A percentile compares a stretch with the other conserved stretches of the same genome.
phyloP scores from a whole-genome alignment of 495 filamentous ascomycete genomes.

The Podospora fimiseda region DNA sequence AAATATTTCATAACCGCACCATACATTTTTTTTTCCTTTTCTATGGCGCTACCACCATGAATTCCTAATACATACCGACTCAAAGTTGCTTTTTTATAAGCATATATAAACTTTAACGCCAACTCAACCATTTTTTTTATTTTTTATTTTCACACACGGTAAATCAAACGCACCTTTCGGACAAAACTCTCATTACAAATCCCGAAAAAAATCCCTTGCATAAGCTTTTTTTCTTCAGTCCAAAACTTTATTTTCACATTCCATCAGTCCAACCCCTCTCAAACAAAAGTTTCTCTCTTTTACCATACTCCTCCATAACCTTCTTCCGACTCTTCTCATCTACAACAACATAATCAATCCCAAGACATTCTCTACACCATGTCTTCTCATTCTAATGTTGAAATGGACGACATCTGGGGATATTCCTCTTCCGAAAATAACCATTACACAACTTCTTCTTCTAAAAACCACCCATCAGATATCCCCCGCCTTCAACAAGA shows the following conservation, averaged over 20 bases:
- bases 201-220: too few species aligned
- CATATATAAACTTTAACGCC: too few species aligned
- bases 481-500: constrained; percentile 65
- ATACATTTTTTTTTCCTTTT: too few species aligned
- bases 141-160: too few species aligned
- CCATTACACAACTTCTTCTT: neutral
- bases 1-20: too few species aligned
- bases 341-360: neutral
- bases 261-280: neutral
- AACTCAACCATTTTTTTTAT: too few species aligned
- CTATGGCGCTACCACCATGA: too few species aligned
- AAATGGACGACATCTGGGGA: constrained; percentile 27
- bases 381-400: constrained; percentile 8
- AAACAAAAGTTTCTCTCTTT: neutral
- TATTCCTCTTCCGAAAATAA: neutral
- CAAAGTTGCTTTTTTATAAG: too few species aligned
- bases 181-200: neutral
- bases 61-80: too few species aligned
- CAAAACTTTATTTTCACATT: neutral
- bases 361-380: neutral
- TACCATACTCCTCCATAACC: constrained; percentile 20
- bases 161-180: too few species aligned
- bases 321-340: constrained; percentile 9
- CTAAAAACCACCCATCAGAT: constrained; percentile 41
- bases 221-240: neutral